phyloP scores from a whole-genome alignment of 2,329 filamentous ascomycete genomes.

The Didymella lethalis region DNA sequence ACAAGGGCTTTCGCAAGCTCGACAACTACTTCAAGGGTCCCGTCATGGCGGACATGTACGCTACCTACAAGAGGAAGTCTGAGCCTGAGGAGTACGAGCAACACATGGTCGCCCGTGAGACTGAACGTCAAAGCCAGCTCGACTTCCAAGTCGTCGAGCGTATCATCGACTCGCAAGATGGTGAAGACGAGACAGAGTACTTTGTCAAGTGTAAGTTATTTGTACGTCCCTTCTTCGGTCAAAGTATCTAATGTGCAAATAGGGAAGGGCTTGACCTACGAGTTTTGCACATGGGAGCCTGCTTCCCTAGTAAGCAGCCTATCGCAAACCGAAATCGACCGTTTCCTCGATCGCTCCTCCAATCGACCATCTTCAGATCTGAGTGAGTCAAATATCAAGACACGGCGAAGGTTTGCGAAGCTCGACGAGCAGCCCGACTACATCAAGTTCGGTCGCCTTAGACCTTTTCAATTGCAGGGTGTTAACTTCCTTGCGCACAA shows the following conservation, averaged over 20 bases:
- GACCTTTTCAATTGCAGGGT: conserved; percentile 92
- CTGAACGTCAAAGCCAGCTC: conserved; percentile 84
- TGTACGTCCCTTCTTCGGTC: conserved; percentile 11
- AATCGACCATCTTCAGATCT: conserved; percentile 82
- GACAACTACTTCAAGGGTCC: conserved; percentile 94
- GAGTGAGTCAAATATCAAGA: conserved; percentile 76
- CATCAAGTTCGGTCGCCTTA: conserved; percentile 81
- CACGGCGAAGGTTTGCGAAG: conserved; percentile 60
- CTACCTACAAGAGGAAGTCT: conserved; percentile 62
- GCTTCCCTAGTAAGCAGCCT: conserved; percentile 76
- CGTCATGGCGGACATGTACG: conserved; percentile 79
- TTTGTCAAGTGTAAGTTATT: conserved; percentile 79
- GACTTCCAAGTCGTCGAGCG: conserved; percentile 94
- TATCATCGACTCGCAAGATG: conserved; percentile 83
- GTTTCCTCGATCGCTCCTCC: conserved; percentile 83
- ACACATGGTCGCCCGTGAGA: conserved; percentile 93
- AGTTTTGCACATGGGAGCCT: conserved; percentile 92
- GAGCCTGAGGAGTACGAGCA: conserved; percentile 88
- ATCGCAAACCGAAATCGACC: conserved; percentile 89
- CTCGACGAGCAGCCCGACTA: conserved; percentile 87
- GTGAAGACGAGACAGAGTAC: conserved; percentile 84
- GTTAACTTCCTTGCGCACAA: conserved; percentile 96
- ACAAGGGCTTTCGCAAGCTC: conserved; percentile 84
- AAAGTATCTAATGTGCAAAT: conserved; percentile 31
- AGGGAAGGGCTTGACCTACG: conserved; percentile 88